Conservation (phyloP, 495 filamentous ascomycete genomes). For the Evernia prunastri region DNA sequence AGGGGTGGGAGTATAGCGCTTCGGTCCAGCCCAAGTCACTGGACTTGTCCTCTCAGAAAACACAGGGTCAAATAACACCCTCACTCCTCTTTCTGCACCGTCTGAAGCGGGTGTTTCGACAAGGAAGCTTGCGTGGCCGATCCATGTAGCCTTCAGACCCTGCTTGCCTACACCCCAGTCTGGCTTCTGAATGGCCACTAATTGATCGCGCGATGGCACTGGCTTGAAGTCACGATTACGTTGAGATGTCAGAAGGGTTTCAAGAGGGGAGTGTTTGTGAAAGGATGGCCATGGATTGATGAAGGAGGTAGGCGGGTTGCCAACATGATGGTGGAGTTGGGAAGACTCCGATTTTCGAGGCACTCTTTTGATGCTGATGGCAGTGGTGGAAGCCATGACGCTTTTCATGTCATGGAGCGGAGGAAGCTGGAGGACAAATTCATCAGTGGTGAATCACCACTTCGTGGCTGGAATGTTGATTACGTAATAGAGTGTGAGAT, state of each 20-base stretch:
- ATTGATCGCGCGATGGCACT: constrained; percentile 32
- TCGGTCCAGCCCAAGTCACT: constrained; percentile 40
- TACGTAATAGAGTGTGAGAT: too few relatives aligned
- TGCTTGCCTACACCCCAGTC: constrained; percentile 30
- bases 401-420: background rate
- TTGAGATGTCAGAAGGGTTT: constrained; percentile 26
- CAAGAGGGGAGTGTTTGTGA: constrained; percentile 26
- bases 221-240: constrained; percentile 33
- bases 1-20: constrained; percentile 45
- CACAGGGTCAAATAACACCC: constrained; percentile 48
- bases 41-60: constrained; percentile 47
- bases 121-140: constrained; percentile 48
- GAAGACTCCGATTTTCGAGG: background rate
- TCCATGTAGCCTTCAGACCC: constrained; percentile 42
- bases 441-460: too few relatives aligned
- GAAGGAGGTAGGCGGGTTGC: constrained; percentile 36
- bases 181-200: constrained; percentile 32
- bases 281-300: constrained; percentile 51
- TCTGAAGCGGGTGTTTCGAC: constrained; percentile 34
- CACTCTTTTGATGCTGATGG: background rate
- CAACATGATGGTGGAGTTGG: constrained; percentile 16
- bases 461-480: too few relatives aligned
- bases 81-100: constrained; percentile 31
- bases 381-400: background rate
- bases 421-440: background rate